phyloP scores from a whole-genome alignment of 805 yeast genomes.

The Torulaspora gathmanii region DNA sequence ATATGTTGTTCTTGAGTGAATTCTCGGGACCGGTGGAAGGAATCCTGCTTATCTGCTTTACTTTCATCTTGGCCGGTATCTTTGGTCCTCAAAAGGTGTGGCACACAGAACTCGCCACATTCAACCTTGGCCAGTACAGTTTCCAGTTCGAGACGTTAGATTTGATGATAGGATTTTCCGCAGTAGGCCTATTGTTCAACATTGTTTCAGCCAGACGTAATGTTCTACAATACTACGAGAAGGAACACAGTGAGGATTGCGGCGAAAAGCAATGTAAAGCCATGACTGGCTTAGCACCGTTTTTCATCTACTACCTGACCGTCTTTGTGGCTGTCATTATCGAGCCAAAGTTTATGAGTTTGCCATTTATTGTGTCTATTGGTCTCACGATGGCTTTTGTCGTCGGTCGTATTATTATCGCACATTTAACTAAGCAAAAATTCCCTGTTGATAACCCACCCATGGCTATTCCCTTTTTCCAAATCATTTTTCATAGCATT shows the following conservation, averaged over 20 bases:
- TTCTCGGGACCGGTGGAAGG: constrained; percentile 97
- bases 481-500: constrained; percentile 37
- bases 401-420: constrained; percentile 87
- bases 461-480: constrained; percentile 55
- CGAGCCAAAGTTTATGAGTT: constrained; percentile 45
- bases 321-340: constrained; percentile 45
- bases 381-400: constrained; percentile 74
- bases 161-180: constrained; percentile 52
- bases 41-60: constrained; percentile 53
- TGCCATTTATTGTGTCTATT: constrained; percentile 64
- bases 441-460: constrained; percentile 75
- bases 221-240: constrained; percentile 46
- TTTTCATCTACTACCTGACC: constrained; percentile 49
- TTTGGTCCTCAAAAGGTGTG: constrained; percentile 63
- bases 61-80: constrained; percentile 60
- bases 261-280: constrained; percentile 36
- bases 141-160: constrained; percentile 42
- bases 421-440: constrained; percentile 73
- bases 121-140: constrained; percentile 10
- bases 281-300: constrained; percentile 61
- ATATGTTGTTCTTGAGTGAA: constrained; percentile 66
- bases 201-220: constrained; percentile 62
- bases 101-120: constrained; percentile 43
- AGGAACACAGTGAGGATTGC: constrained; percentile 28
- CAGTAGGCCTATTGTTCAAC: constrained; percentile 55